Base-by-base conservation (phyloP, 1,284 basidiomycete genomes). In the Apiotrichum sp. region DNA sequence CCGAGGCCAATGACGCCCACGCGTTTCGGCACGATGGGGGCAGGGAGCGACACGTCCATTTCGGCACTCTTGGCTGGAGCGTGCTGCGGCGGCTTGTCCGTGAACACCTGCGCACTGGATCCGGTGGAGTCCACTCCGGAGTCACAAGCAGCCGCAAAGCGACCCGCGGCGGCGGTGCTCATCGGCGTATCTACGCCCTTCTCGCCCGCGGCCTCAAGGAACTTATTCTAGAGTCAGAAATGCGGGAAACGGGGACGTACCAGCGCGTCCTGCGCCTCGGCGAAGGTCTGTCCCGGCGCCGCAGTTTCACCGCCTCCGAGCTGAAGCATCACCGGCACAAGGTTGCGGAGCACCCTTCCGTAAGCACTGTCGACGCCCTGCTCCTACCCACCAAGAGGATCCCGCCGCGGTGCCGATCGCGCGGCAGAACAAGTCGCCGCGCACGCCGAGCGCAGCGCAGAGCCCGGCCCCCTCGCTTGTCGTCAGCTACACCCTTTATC, bases 1-100 rank as follows among this genome's bases (percentile, higher is more conserved):
- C 57, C 57, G 29, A 59, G 50, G n/a, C 57, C 57, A 8, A 56
- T 45, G 41, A 55, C 52, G 3, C 50, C 57, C 32, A 59, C 51
- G 35, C 53, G 57, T 22, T 6, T 6, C 10, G 46, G 33, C 32
- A 1, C 3, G 3, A n/a, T 40, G 2, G 47, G n/a, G 22, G n/a
- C 16, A 6, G 39, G 35, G 29, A 39, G 41, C 13, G 41, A 29
- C 29, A 29, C 29, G 29, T 29, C 29, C 29, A 3, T 29, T 29
- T 29, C 29, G 29, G 29, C 29, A 29, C 3, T 29, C 29, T 29
- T 29, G 29, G 29, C 29, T 3, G 29, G 29, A 29, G 29, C 3
- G 29, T 29, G 29, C 29, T 29, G 29, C 36, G 36, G 36, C 36
- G 36, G 36, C 36, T 2, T 38, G 10, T 38, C 10, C 10, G 36